Percentiles rank a stretch among this genome's conserved stretches.
Conservation (phyloP, 345 rosid species). For the Salix udensis region DNA sequence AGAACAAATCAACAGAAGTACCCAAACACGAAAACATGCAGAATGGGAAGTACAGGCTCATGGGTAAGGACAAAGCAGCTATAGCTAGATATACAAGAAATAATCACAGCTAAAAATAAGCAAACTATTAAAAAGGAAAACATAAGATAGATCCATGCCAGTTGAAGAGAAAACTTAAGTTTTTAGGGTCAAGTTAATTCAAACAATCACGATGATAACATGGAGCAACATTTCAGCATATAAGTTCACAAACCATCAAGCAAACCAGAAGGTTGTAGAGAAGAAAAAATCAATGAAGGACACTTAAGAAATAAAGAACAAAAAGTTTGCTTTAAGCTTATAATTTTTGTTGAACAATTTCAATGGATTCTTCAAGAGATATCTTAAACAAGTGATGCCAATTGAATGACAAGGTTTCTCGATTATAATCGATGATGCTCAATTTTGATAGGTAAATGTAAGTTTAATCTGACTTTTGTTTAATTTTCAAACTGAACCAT, state of each 20-base stretch:
- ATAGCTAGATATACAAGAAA: neutral
- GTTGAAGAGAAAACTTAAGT: neutral
- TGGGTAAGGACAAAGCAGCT: neutral
- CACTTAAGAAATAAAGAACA: neutral
- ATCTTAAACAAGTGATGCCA: neutral
- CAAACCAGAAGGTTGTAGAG: neutral
- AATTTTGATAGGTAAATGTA: neutral
- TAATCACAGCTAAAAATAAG: neutral
- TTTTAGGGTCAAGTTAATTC: neutral
- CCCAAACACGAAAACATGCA: neutral
- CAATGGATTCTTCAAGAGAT: neutral
- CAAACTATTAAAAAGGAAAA: neutral
- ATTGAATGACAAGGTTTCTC: neutral
- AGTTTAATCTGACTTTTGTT: neutral
- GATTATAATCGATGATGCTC: neutral
- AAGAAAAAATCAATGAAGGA: neutral
- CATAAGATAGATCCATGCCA: neutral
- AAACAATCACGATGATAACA: neutral
- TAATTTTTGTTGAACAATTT: neutral
- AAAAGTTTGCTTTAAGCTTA: neutral
- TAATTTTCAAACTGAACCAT: neutral
- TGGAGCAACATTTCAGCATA: neutral
- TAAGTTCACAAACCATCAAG: neutral
- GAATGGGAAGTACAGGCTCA: constrained; percentile 3
- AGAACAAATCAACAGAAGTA: neutral